Conservation (phyloP, 768 basidiomycete genomes). For the Lyophyllum atratum region DNA sequence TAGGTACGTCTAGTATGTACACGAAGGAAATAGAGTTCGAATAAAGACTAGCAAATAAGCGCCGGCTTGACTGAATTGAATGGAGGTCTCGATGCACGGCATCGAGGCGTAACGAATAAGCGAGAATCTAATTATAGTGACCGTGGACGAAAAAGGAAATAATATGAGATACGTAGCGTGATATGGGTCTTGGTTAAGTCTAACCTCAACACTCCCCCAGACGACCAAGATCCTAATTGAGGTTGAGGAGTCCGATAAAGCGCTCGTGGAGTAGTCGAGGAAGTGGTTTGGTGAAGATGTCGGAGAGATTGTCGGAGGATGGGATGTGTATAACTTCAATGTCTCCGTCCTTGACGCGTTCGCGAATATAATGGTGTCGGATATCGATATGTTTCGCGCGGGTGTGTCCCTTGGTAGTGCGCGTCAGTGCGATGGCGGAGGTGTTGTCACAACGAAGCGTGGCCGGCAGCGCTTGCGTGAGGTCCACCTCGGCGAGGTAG, state of each 20-base stretch:
- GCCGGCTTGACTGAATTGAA: neutral
- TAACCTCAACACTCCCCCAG: too few relatives aligned
- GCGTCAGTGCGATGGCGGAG: constrained; percentile 26
- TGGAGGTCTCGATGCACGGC: too few relatives aligned
- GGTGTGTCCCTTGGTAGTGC: constrained; percentile 25
- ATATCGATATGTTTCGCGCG: constrained; percentile 33
- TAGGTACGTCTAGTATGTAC: too few relatives aligned
- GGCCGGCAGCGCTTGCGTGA: constrained; percentile 2
- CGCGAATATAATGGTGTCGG: constrained; percentile 26
- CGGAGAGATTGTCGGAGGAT: constrained; percentile 26
- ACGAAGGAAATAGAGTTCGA: too few relatives aligned
- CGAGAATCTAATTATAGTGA: too few relatives aligned
- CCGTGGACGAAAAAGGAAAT: too few relatives aligned
- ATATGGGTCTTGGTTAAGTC: too few relatives aligned
- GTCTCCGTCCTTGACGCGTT: constrained; percentile 16
- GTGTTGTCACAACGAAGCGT: constrained; percentile 26
- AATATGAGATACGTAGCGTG: too few relatives aligned
- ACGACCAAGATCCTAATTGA: neutral
- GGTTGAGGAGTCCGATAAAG: neutral
- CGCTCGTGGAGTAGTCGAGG: neutral
- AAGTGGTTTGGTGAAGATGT: constrained; percentile 33
- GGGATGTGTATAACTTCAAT: constrained; percentile 9
- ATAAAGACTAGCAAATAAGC: too few relatives aligned
- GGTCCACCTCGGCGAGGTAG: constrained; percentile 20
- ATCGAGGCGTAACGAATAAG: too few relatives aligned